Conservation (phyloP, 2,329 filamentous ascomycete genomes). For the Penicillium freii region DNA sequence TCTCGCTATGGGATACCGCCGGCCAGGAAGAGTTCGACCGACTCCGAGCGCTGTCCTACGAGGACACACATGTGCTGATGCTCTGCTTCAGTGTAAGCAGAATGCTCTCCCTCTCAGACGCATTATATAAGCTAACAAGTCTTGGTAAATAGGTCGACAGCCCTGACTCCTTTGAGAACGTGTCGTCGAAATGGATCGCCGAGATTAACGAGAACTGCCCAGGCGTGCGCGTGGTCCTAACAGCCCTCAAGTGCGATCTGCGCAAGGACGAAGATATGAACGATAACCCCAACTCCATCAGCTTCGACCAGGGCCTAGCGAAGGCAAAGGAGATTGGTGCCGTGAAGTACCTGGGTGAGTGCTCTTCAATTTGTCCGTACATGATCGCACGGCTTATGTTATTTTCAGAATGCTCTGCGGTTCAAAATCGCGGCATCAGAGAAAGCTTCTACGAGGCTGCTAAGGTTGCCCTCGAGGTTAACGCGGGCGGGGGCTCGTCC, state of each 20-base stretch:
- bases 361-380: not conserved
- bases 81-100: slow-evolving; percentile 80
- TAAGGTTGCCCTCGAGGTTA: slow-evolving; percentile 72
- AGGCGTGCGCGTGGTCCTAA: slow-evolving; percentile 88
- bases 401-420: slow-evolving; percentile 82
- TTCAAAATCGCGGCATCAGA: slow-evolving; percentile 96
- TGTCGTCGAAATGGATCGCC: slow-evolving; percentile 96
- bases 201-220: slow-evolving; percentile 98
- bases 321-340: slow-evolving; percentile 90
- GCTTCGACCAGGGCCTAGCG: slow-evolving; percentile 86
- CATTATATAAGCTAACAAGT: not conserved
- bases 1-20: slow-evolving; percentile 97
- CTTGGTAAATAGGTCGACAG: slow-evolving; percentile 66
- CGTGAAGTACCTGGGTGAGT: slow-evolving; percentile 77
- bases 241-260: slow-evolving; percentile 95
- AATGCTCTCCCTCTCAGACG: not conserved
- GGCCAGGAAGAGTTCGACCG: slow-evolving; percentile 99
- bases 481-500: slow-evolving; percentile 38
- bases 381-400: not conserved
- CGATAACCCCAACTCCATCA: slow-evolving; percentile 65
- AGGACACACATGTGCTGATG: slow-evolving; percentile 98
- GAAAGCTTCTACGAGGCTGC: slow-evolving; percentile 98
- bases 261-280: slow-evolving; percentile 74
- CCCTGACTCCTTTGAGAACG: slow-evolving; percentile 94
- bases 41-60: slow-evolving; percentile 90